Evolutionary conservation across 805 yeast genomes (phyloP).

Genomic region (Candida hispaniensis): DNA sequence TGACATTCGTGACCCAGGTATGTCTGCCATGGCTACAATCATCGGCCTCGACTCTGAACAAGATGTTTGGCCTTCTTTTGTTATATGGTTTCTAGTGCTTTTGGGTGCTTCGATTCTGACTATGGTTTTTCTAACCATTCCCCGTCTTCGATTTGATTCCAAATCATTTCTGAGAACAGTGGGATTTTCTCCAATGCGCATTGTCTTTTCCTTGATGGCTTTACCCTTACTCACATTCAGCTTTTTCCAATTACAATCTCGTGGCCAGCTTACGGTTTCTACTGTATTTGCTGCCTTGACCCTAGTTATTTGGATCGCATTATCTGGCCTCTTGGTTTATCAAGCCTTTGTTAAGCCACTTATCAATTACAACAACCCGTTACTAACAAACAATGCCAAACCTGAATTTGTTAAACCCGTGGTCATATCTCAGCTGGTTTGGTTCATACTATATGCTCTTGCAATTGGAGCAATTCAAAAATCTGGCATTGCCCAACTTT

Average conservation of each 20-base stretch:
- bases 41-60: slow-evolving; percentile 21
- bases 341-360: too few species aligned
- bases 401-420: too few species aligned
- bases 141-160: slow-evolving; percentile 20
- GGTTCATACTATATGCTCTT: too few species aligned
- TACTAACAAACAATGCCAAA: too few species aligned
- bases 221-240: slow-evolving; percentile 16
- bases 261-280: slow-evolving; percentile 24
- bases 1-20: slow-evolving; percentile 21
- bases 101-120: slow-evolving; percentile 21
- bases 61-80: slow-evolving; percentile 30
- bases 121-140: slow-evolving; percentile 23
- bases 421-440: too few species aligned
- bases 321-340: too few species aligned
- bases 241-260: slow-evolving; percentile 19
- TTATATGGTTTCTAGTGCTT: slow-evolving; percentile 26
- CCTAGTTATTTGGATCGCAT: too few species aligned
- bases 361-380: too few species aligned
- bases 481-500: slow-evolving; percentile 30
- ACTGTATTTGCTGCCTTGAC: slow-evolving; percentile 26
- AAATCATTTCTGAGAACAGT: too few species aligned
- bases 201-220: slow-evolving; percentile 16
- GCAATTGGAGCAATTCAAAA: slow-evolving; percentile 28
- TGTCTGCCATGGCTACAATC: slow-evolving; percentile 20
- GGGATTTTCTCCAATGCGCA: too few species aligned